Evolutionary conservation across 108 stramenopile species (phyloP), one percentile per base, ranked within the genome.

Genomic region (Skeletonema costatum): DNA sequence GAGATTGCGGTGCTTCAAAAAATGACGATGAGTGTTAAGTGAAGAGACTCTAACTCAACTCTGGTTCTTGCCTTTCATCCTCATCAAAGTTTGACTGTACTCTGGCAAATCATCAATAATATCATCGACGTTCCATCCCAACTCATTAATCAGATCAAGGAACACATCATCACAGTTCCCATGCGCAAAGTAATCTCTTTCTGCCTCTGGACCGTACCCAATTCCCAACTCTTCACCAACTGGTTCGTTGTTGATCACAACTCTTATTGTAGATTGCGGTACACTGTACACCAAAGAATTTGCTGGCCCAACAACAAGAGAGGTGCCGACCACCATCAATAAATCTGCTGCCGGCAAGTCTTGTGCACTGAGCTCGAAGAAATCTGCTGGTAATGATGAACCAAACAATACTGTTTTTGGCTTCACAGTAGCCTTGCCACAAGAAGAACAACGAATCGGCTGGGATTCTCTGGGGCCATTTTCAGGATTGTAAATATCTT

Each of bases 361-460:
- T 66, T 86, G 59, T 53, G 83, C 66, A 3, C 71, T 32, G 14
- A 59, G 42, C 10, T 79, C 76, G 76, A 87, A 90, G 72, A 93
- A 91, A 29, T 88, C 83, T 5, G 41, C 14, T 13, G 92, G 92
- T 16, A 93, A 68, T 17, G 35, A 66, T n/a, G 87, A 66, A 39
- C 92, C 92, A 79, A 89, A 93, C 38, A 93, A 62, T 17, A 93
- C 92, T n/a, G 92, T 93, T 30, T 76, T 83, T 0, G 92, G 92
- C 70, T 93, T 93, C 7, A 93, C 85, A 6, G 70, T 59, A 11
- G 92, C 78, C 32, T 76, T 53, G 6, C 76, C 68, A 78, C 93
- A 93, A 2, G 80, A 71, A 14, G 61, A 36, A 66, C 93, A 93
- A 17, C 25, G 12, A 14, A 93, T 90, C 0, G 82, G 81, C 16